Conservation (phyloP, 371 early-diverging fungal genomes). For the Saksenaea oblongispora region DNA sequence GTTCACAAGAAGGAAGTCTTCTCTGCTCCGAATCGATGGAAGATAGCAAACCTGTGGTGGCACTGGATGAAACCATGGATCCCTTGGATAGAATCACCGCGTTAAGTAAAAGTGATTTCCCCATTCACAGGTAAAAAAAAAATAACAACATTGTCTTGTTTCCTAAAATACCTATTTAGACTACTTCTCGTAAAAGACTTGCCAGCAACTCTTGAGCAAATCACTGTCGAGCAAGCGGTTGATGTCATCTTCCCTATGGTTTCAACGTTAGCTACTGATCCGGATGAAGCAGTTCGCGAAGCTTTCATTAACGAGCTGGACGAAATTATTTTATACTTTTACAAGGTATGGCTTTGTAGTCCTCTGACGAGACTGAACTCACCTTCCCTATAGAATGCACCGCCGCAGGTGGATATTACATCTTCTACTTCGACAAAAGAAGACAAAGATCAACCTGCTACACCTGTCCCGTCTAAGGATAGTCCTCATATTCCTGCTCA, state of each 20-base stretch:
- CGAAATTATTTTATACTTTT: slow-evolving; percentile 52
- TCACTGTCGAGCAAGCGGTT: slow-evolving; percentile 46
- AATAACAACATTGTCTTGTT: too few relatives aligned
- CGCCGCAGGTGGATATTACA: slow-evolving; percentile 15
- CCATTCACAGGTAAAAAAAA: slow-evolving; percentile 48
- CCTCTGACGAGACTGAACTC: not conserved
- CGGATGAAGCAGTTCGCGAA: slow-evolving; percentile 54
- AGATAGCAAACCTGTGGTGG: slow-evolving; percentile 10
- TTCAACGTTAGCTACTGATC: slow-evolving; percentile 43
- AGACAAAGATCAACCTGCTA: not conserved
- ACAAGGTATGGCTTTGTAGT: slow-evolving; percentile 30
- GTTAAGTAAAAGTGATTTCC: slow-evolving; percentile 44
- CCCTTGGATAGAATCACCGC: slow-evolving; percentile 51
- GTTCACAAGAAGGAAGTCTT: not conserved
- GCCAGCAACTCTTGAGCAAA: slow-evolving; percentile 39
- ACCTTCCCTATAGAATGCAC: slow-evolving; percentile 19
- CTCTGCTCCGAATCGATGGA: slow-evolving; percentile 1
- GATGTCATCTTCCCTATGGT: slow-evolving; percentile 48
- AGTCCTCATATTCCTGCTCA: slow-evolving; percentile 31
- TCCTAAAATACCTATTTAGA: slow-evolving; percentile 9
- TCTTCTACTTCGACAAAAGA: not conserved
- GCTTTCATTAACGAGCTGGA: slow-evolving; percentile 54
- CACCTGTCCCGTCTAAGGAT: not conserved
- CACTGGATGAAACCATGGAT: slow-evolving; percentile 42
- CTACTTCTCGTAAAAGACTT: slow-evolving; percentile 40